Conservation (phyloP, 148 eudicot species). For the Rhododendron ferrugineum region DNA sequence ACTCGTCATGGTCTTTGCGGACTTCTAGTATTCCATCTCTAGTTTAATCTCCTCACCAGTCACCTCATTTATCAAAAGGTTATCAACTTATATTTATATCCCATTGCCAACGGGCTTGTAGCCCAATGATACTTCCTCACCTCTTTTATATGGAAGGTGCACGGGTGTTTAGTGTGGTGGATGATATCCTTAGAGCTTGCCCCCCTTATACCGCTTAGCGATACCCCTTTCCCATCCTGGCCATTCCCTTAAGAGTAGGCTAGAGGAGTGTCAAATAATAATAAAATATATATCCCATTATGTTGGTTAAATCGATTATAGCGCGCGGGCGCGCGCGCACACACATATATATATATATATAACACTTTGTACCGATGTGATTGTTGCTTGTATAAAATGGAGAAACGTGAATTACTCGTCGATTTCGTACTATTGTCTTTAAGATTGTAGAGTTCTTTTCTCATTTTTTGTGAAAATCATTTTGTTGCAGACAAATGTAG, state of each 20-base stretch:
- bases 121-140: too few relatives aligned
- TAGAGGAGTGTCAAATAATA: too few relatives aligned
- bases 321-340: too few relatives aligned
- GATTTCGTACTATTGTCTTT: not conserved
- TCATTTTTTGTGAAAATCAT: not conserved
- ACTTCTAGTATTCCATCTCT: not conserved
- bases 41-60: not conserved
- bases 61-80: not conserved
- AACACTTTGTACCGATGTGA: not conserved
- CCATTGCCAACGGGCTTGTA: too few relatives aligned
- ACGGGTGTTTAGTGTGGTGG: too few relatives aligned
- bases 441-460: not conserved
- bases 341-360: not conserved
- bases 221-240: too few relatives aligned
- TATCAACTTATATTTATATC: too few relatives aligned
- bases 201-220: too few relatives aligned
- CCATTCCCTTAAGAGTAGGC: too few relatives aligned
- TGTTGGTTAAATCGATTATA: not conserved
- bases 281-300: not conserved
- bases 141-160: too few relatives aligned
- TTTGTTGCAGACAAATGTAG: slow-evolving; percentile 65
- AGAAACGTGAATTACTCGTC: not conserved
- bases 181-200: too few relatives aligned
- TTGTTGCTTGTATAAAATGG: not conserved
- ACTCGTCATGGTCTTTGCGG: not conserved